A percentile compares a stretch with the other conserved stretches of the same genome.
These are phyloP conservation scores for Plasmodium inui DNA, from an alignment of 169 alveolate genomes.

Conservation along the genomic window DNA sequence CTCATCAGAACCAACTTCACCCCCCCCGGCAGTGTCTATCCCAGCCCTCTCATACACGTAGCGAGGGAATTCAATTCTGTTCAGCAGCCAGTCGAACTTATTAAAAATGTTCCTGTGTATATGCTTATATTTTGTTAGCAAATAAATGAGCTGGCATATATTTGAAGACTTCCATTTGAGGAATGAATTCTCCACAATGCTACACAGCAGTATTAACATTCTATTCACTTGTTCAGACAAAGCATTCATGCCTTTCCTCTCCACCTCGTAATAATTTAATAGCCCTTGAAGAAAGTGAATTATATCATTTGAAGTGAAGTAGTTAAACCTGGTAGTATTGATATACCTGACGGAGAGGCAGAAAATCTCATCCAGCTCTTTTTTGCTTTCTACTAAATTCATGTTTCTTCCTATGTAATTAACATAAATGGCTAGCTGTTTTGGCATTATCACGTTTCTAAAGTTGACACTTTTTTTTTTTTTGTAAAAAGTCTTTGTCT, in stretches of 20 bases:
- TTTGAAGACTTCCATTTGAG: constrained; percentile 44
- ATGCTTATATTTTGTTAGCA: constrained; percentile 41
- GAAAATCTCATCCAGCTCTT: constrained; percentile 19
- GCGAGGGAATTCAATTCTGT: constrained; percentile 3
- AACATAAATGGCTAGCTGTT: constrained; percentile 41
- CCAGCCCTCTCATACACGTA: constrained; percentile 43
- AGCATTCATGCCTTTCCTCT: background rate
- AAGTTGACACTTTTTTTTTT: constrained; percentile 38
- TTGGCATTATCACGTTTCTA: constrained; percentile 56
- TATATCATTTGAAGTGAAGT: constrained; percentile 48
- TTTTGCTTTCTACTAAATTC: background rate
- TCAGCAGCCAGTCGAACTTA: constrained; percentile 22
- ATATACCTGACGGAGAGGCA: constrained; percentile 13
- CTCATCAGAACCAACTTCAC: background rate
- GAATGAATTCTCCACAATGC: constrained; percentile 24
- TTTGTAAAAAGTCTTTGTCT: constrained; percentile 38
- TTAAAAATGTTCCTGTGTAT: constrained; percentile 52
- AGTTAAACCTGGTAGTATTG: constrained; percentile 36
- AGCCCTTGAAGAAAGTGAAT: constrained; percentile 61
- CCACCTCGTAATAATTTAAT: constrained; percentile 17
- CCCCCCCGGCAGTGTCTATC: background rate
- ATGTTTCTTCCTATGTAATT: constrained; percentile 71
- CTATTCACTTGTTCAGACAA: constrained; percentile 8
- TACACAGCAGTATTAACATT: constrained; percentile 20
- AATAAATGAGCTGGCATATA: constrained; percentile 44